Conservation (phyloP, 73 alveolate species). For the Effrenium voratum region DNA sequence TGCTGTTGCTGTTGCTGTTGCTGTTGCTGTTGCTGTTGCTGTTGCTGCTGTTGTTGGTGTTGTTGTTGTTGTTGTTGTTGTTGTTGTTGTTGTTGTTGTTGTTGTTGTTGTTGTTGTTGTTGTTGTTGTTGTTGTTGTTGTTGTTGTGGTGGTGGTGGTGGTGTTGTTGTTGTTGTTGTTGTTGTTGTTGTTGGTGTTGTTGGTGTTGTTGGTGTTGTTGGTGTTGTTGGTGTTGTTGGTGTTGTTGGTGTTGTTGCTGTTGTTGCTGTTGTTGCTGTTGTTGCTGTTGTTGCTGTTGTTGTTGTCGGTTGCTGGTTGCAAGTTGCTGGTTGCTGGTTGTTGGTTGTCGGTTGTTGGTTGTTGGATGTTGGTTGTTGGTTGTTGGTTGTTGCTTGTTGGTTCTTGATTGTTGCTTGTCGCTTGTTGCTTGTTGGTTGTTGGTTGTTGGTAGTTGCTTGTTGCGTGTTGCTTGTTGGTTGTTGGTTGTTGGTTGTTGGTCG, state of each 20-base stretch:
- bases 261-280: not conserved
- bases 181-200: too few species aligned
- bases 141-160: not conserved
- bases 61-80: not conserved
- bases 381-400: too few species aligned
- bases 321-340: not conserved
- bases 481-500: too few species aligned
- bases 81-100: not conserved
- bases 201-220: too few species aligned
- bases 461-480: too few species aligned
- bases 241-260: too few species aligned
- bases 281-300: not conserved
- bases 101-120: not conserved
- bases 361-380: too few species aligned
- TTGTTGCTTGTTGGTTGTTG: too few species aligned
- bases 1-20: not conserved
- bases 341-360: too few species aligned
- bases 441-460: too few species aligned
- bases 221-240: too few species aligned
- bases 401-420: too few species aligned
- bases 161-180: not conserved
- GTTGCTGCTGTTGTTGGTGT: not conserved
- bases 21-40: not conserved
- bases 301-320: not conserved
- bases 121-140: not conserved